A percentile compares a stretch with the other conserved stretches of the same genome.
phyloP scores from a whole-genome alignment of 2,329 filamentous ascomycete genomes.

The Ophiostoma ulmi region DNA sequence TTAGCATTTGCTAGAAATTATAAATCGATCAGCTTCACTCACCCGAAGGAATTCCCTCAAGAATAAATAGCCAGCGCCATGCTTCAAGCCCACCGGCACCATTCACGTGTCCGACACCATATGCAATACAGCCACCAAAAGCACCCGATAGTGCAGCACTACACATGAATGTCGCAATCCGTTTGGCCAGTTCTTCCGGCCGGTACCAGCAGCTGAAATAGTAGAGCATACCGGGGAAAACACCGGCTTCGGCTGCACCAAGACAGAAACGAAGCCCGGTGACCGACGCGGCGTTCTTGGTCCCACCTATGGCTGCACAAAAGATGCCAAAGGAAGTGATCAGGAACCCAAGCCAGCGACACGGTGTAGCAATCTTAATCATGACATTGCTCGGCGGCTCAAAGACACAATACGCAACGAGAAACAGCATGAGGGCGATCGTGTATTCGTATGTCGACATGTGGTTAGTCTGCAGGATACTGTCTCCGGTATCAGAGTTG shows the following conservation, averaged over 20 bases:
- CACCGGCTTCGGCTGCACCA: neutral
- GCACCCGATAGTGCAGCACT: neutral
- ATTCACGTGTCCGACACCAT: neutral
- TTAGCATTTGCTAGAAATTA: neutral
- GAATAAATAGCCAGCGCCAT: neutral
- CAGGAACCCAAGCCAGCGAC: conserved; percentile 60
- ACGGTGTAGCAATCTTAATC: conserved; percentile 59
- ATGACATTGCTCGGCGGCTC: conserved; percentile 63
- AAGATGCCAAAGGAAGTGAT: conserved; percentile 59
- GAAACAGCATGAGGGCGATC: conserved; percentile 54
- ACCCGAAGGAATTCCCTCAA: neutral
- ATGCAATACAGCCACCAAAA: neutral
- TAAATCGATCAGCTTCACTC: neutral
- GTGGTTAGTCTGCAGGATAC: conserved; percentile 56
- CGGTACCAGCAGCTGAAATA: conserved; percentile 8
- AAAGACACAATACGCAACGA: conserved; percentile 55
- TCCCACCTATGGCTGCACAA: neutral
- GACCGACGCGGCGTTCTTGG: neutral
- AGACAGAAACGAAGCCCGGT: neutral
- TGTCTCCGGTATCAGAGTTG: conserved; percentile 54
- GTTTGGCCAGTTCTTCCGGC: neutral
- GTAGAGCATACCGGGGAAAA: neutral
- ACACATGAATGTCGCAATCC: neutral
- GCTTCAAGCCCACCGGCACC: neutral
- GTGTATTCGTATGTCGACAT: conserved; percentile 60